Conservation (phyloP, 208 protist genomes). For the Wallacemonas sp. region DNA sequence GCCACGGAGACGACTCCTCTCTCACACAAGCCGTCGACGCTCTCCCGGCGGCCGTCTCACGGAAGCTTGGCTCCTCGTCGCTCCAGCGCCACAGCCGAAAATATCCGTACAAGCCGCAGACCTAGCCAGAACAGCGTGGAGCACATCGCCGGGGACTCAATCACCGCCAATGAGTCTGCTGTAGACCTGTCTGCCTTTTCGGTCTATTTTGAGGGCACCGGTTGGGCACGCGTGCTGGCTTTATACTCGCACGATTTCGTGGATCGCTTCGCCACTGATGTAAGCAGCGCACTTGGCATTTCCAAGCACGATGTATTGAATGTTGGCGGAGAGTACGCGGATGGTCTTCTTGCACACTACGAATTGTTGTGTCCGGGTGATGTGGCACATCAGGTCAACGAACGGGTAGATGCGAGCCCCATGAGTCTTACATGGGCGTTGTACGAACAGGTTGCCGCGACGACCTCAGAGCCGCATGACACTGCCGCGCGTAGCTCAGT, state of each 20-base stretch:
- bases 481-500: no score
- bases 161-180: not conserved
- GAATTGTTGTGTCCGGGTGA: conserved; percentile 2
- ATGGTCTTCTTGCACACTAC: conserved; percentile 13
- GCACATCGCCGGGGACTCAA: no score
- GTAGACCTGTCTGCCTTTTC: not conserved
- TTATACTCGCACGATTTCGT: not conserved
- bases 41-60: not conserved
- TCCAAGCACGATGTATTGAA: not conserved
- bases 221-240: conserved; percentile 11
- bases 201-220: conserved; percentile 14
- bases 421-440: conserved; percentile 3
- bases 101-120: not conserved
- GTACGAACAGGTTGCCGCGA: not conserved
- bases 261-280: not conserved
- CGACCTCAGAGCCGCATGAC: no score
- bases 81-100: not conserved
- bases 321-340: not conserved
- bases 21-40: not conserved
- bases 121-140: not conserved
- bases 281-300: not conserved
- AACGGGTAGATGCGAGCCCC: not conserved
- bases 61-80: not conserved
- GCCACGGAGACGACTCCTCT: not conserved
- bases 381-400: not conserved